Evolutionary conservation across 2,329 filamentous ascomycete genomes (phyloP).

Genomic region (Pseudocercospora pini-densiflorae): DNA sequence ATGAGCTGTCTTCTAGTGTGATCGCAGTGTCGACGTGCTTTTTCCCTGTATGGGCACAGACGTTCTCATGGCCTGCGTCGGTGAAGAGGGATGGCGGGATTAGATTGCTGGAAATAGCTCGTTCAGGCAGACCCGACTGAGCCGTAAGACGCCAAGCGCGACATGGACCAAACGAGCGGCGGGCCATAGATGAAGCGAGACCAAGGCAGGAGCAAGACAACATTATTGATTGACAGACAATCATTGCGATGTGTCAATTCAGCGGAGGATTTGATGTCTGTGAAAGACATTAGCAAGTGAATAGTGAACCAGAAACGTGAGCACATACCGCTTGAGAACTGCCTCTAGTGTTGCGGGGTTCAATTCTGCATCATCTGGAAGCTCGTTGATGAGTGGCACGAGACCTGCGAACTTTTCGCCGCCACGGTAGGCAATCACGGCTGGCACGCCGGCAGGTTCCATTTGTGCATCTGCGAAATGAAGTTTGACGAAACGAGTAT

Average conservation of each 20-base stretch:
- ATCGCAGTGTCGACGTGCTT: not conserved
- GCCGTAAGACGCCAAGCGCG: not conserved
- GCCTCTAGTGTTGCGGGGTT: slow-evolving; percentile 61
- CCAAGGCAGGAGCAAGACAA: not conserved
- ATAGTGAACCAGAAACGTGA: not conserved
- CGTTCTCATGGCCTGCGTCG: not conserved
- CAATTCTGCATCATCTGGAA: slow-evolving; percentile 65
- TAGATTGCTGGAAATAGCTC: not conserved
- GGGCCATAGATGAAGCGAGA: not conserved
- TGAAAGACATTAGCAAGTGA: not conserved
- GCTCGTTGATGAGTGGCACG: slow-evolving; percentile 83
- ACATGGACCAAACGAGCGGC: not conserved
- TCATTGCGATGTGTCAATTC: not conserved
- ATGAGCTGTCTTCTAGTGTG: not conserved
- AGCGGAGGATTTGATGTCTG: slow-evolving; percentile 16
- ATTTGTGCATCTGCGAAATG: slow-evolving; percentile 94
- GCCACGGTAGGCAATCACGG: slow-evolving; percentile 84
- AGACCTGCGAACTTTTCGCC: slow-evolving; percentile 91
- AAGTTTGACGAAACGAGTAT: slow-evolving; percentile 86
- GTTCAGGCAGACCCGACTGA: not conserved
- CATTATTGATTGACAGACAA: not conserved
- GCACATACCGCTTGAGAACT: slow-evolving; percentile 56
- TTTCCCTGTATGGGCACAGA: not conserved
- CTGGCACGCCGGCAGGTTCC: slow-evolving; percentile 84
- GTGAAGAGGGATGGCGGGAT: not conserved